Evolutionary conservation across 192 early-diverging fungal species (phyloP).

Genomic region (Backusella circina): DNA sequence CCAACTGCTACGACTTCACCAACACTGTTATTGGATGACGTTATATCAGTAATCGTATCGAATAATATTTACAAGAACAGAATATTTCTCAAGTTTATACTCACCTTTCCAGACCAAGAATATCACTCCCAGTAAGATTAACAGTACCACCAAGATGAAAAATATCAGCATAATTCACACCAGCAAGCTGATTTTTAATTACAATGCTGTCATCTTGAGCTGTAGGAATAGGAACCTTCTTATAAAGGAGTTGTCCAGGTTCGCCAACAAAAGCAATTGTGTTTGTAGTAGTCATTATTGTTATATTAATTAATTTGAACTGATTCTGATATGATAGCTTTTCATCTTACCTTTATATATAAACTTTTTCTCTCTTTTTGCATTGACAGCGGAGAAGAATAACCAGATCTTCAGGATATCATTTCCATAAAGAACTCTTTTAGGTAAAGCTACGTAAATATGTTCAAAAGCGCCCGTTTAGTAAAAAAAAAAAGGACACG

Average conservation of each 20-base stretch:
- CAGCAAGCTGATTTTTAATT: conserved; percentile 53
- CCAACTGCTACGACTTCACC: conserved; percentile 80
- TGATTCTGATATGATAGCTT: too few species aligned
- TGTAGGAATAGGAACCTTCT: conserved; percentile 44
- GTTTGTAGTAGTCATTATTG: background rate
- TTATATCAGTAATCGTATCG: too few species aligned
- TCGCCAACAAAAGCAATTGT: conserved; percentile 36
- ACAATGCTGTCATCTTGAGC: conserved; percentile 55
- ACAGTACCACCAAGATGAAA: conserved; percentile 85
- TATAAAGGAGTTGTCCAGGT: conserved; percentile 51
- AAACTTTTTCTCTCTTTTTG: too few species aligned
- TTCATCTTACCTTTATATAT: too few species aligned
- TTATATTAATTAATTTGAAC: too few species aligned
- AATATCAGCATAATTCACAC: conserved; percentile 88
- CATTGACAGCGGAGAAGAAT: too few species aligned
- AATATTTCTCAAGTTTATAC: background rate
- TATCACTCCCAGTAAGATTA: conserved; percentile 56
- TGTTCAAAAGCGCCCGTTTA: too few species aligned
- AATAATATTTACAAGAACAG: background rate
- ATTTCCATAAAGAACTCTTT: too few species aligned
- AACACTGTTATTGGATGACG: conserved; percentile 32
- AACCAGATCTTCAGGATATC: too few species aligned
- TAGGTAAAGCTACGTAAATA: too few species aligned
- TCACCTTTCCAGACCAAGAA: conserved; percentile 72
- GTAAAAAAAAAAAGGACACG: too few species aligned